These are phyloP conservation scores for Serpula lacrymans DNA, from an alignment of 768 basidiomycete species.

Conservation along the genomic window DNA sequence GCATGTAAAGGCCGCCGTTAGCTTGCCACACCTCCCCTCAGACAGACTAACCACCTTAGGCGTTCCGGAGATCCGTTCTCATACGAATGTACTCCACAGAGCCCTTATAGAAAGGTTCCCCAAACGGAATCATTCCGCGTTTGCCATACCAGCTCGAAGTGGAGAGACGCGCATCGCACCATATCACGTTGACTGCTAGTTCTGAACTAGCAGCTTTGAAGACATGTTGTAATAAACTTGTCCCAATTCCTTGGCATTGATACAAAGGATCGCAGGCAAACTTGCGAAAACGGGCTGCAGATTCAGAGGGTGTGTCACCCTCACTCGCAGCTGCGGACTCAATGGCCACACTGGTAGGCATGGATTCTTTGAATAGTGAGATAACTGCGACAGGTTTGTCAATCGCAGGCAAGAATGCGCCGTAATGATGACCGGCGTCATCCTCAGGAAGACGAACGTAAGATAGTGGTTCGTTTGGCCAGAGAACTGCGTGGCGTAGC, in stretches of 20 bases:
- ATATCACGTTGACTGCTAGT: conserved; percentile 39
- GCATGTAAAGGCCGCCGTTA: neutral
- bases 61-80: conserved; percentile 31
- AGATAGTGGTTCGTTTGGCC: conserved; percentile 48
- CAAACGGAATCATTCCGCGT: conserved; percentile 49
- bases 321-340: neutral
- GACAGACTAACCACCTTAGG: neutral
- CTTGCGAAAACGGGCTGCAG: conserved; percentile 51
- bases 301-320: conserved; percentile 3
- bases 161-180: conserved; percentile 56
- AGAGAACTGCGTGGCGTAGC: conserved; percentile 56
- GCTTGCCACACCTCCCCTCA: neutral
- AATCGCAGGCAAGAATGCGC: conserved; percentile 43
- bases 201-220: conserved; percentile 38
- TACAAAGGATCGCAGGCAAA: conserved; percentile 53
- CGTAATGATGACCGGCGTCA: conserved; percentile 47
- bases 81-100: conserved; percentile 55
- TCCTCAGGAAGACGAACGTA: conserved; percentile 54
- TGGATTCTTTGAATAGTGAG: conserved; percentile 49
- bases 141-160: conserved; percentile 49
- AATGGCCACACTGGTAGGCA: conserved; percentile 32
- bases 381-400: conserved; percentile 48
- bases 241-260: conserved; percentile 54
- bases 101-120: conserved; percentile 50
- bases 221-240: conserved; percentile 40